Conservation (phyloP, 2,329 filamentous ascomycete genomes). For the Sphaerostilbella broomeana region DNA sequence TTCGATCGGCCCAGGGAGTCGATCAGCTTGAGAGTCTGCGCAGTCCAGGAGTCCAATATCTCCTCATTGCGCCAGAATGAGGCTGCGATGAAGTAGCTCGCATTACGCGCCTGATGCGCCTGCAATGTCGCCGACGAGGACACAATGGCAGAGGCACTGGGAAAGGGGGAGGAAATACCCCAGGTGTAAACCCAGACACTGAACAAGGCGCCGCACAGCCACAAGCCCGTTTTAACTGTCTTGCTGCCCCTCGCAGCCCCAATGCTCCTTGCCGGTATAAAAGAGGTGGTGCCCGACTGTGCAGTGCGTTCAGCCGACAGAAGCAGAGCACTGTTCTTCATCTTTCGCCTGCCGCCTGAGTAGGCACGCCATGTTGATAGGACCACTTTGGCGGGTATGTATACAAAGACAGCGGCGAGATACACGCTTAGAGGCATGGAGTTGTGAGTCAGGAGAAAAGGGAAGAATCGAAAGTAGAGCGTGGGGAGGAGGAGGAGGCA, state of each 20-base stretch:
- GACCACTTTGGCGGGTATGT: slow-evolving; percentile 8
- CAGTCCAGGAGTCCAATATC: slow-evolving; percentile 10
- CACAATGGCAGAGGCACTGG: slow-evolving; percentile 9
- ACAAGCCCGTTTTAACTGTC: background rate
- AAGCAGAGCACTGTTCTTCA: slow-evolving; percentile 5
- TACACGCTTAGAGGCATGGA: slow-evolving; percentile 11
- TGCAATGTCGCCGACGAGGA: slow-evolving; percentile 9
- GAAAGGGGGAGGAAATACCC: slow-evolving; percentile 12
- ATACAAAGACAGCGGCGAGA: slow-evolving; percentile 12
- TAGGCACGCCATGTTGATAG: slow-evolving; percentile 6
- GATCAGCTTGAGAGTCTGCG: slow-evolving; percentile 12
- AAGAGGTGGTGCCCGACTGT: background rate
- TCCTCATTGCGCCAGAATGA: slow-evolving; percentile 13
- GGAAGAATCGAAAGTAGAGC: slow-evolving; percentile 12
- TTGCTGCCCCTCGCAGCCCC: background rate
- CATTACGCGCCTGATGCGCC: slow-evolving; percentile 7
- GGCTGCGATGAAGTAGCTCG: slow-evolving; percentile 14
- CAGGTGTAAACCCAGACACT: slow-evolving; percentile 10
- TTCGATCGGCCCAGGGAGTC: slow-evolving; percentile 11
- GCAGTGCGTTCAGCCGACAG: background rate
- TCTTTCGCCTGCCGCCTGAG: slow-evolving; percentile 6
- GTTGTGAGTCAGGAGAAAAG: slow-evolving; percentile 12
- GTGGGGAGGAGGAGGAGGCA: slow-evolving; percentile 7
- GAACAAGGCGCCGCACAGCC: slow-evolving; percentile 10
- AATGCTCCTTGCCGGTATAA: background rate